Evolutionary conservation across 129 eudicot species (phyloP).

Genomic region (Centella asiatica): DNA sequence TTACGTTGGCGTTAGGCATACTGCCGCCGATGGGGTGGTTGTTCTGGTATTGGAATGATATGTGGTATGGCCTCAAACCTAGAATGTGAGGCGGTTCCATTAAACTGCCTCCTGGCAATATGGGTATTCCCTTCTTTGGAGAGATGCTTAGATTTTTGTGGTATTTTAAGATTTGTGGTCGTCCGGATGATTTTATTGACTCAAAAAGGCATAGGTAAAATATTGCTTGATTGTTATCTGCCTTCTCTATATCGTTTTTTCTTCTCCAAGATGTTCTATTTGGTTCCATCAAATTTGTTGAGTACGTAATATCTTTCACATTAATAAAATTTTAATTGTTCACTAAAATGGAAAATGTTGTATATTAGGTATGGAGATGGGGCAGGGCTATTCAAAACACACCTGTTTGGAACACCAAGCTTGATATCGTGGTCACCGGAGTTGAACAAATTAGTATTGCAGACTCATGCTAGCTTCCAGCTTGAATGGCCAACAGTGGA

Average conservation of each 20-base stretch:
- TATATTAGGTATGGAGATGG: constrained; percentile 33
- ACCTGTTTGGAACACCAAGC: constrained; percentile 39
- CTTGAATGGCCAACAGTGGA: constrained; percentile 31
- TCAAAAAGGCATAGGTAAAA: constrained; percentile 16
- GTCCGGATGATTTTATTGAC: constrained; percentile 22
- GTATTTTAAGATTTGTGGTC: constrained; percentile 17
- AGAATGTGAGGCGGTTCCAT: background rate
- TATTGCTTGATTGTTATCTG: background rate
- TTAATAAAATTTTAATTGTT: background rate
- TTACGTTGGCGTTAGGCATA: constrained; percentile 5
- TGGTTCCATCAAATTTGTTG: too few species aligned
- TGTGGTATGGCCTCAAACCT: background rate
- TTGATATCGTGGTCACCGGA: constrained; percentile 31
- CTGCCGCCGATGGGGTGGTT: constrained; percentile 13
- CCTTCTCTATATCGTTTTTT: too few species aligned
- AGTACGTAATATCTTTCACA: background rate
- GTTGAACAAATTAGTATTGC: constrained; percentile 34
- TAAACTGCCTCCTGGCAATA: constrained; percentile 23
- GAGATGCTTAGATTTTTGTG: constrained; percentile 21
- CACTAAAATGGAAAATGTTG: background rate
- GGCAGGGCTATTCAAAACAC: constrained; percentile 32
- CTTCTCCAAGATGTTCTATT: too few species aligned
- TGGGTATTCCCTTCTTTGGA: constrained; percentile 23
- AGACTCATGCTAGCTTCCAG: constrained; percentile 9
- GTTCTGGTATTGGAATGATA: constrained; percentile 28